Conservation (phyloP, 2,329 filamentous ascomycete genomes). For the Xylariaceae sp. region DNA sequence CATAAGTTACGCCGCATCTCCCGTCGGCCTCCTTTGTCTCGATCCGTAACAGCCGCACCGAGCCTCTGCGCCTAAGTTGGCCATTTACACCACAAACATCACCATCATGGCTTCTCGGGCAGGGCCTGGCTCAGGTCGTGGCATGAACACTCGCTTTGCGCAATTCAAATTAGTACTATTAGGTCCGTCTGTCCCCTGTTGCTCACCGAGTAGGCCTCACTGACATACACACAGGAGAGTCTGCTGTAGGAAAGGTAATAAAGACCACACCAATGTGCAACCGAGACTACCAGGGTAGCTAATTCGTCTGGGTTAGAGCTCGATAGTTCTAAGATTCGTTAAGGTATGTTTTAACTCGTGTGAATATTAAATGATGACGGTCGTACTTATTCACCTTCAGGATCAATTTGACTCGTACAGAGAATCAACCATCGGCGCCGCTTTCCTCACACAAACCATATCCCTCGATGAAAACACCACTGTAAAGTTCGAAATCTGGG, state of each 20-base stretch:
- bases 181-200: slow-evolving; percentile 62
- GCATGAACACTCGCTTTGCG: slow-evolving; percentile 84
- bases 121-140: slow-evolving; percentile 65
- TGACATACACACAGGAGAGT: slow-evolving; percentile 73
- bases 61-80: slow-evolving; percentile 14
- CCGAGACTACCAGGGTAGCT: slow-evolving; percentile 28
- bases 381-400: slow-evolving; percentile 51
- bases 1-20: slow-evolving; percentile 33
- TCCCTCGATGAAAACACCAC: slow-evolving; percentile 97
- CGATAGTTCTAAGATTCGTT: slow-evolving; percentile 95
- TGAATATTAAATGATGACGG: slow-evolving; percentile 31
- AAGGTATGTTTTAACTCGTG: slow-evolving; percentile 65
- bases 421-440: slow-evolving; percentile 97
- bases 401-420: slow-evolving; percentile 98
- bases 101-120: slow-evolving; percentile 82
- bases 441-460: slow-evolving; percentile 98
- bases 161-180: slow-evolving; percentile 99
- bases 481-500: slow-evolving; percentile 99
- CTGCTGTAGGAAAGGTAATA: slow-evolving; percentile 93
- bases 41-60: slow-evolving; percentile 22
- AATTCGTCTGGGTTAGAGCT: slow-evolving; percentile 68
- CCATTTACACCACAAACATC: slow-evolving; percentile 24
- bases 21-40: slow-evolving; percentile 28
- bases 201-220: slow-evolving; percentile 1
- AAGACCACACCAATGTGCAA: slow-evolving; percentile 9